Evolutionary conservation across 2,329 filamentous ascomycete species (phyloP), one percentile per base, ranked within the genome.

Genomic region (Calonectria multiphialidica): DNA sequence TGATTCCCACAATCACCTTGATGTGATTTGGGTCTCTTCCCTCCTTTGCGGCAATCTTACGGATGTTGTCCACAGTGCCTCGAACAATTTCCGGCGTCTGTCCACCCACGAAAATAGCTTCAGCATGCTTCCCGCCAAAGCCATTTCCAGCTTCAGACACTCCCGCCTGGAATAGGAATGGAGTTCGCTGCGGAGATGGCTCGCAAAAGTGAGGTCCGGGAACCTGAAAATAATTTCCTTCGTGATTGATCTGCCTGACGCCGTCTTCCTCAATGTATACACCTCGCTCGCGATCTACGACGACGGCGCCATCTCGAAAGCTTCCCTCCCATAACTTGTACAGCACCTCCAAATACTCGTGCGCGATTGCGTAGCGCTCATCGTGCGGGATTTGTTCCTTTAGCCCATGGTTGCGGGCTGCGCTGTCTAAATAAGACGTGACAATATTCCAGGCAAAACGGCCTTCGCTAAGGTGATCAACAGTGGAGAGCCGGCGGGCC

Each of bases 381-480:
- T 74, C 72, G 28, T 74, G 72, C 67, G 86, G 82, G 42, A 88
- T 81, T 61, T 86, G 84, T 21, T 86, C 79, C 13, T 85, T 77
- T 0, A 70, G 42, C 8, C 68, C 68, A 21, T 65, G 68, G 23
- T 70, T 70, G 23, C 61, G 50, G 10, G 68, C 68, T 8, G 68
- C 68, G 7, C 61, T 70, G 13, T 70, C 68, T 33, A 70, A 18
- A 44, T 88, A 88, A 15, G 81, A 84, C 0, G 87, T 88, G 0
- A 89, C 87, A 44, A 88, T 86, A 64, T 89, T 89, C 87, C 87
- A 88, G 0, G 81, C 84, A 8, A 84, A 77, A 15, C 82, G 66
- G 1, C 82, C 83, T 37, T 81, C 78, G 6, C 80, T 82, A 10
- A 83, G 72, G 61, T 84, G 82, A 68, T 84, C 82, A 5, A 84